These are phyloP conservation scores for Globisporangium paddicum DNA, from an alignment of 352 stramenopile species.

Conservation along the genomic window DNA sequence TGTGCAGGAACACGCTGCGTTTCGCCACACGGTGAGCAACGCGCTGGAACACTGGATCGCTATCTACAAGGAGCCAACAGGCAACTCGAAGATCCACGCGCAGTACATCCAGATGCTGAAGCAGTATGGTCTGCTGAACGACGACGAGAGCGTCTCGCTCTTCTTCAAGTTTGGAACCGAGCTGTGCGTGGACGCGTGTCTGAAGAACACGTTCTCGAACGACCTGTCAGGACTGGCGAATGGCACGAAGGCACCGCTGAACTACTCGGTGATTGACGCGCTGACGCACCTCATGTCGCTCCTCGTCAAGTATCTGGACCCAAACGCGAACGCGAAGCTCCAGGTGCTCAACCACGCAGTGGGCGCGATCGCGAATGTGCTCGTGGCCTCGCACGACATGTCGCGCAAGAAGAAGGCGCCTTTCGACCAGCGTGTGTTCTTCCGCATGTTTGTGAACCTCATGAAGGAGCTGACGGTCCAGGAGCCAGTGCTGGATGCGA, in stretches of 20 bases:
- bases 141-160: conserved; percentile 95
- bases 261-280: conserved; percentile 95
- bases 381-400: conserved; percentile 86
- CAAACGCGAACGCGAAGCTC: conserved; percentile 66
- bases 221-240: conserved; percentile 29
- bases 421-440: conserved; percentile 99
- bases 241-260: conserved; percentile 51
- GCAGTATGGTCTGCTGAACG: conserved; percentile 94
- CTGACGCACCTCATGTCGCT: conserved; percentile 96
- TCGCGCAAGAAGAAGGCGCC: conserved; percentile 77
- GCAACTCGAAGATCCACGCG: conserved; percentile 93
- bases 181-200: conserved; percentile 95
- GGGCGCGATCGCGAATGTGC: conserved; percentile 90
- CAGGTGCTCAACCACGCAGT: conserved; percentile 96
- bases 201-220: conserved; percentile 79
- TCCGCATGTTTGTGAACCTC: conserved; percentile 97
- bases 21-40: conserved; percentile 85
- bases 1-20: conserved; percentile 74
- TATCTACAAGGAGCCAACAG: conserved; percentile 92
- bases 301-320: conserved; percentile 94
- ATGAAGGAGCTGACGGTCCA: conserved; percentile 96
- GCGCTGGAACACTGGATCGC: conserved; percentile 98
- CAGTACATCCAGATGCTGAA: conserved; percentile 97
- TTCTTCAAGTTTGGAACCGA: conserved; percentile 97
- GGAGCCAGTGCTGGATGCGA: conserved; percentile 91